Conservation (phyloP, 257 asterid genomes). For the Solanum rostratum region DNA sequence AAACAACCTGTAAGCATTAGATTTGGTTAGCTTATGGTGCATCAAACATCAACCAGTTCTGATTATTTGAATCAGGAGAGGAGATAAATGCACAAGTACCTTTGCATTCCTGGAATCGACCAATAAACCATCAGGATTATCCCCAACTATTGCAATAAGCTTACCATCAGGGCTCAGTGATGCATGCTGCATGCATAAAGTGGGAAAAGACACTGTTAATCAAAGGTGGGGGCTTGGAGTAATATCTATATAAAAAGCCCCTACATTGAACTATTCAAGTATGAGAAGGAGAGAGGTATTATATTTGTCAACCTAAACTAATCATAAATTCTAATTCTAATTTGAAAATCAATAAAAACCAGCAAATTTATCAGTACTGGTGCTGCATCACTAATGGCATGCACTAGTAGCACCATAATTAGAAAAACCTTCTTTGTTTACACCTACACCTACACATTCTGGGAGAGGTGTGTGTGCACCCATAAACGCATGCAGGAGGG, state of each 20-base stretch:
- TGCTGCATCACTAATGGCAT: background rate
- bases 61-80: background rate
- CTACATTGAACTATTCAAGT: background rate
- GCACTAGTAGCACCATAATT: background rate
- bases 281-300: background rate
- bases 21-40: background rate
- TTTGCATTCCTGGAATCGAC: conserved; percentile 69
- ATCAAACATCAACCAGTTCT: background rate
- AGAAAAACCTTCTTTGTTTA: background rate
- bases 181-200: conserved; percentile 57
- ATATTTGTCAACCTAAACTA: background rate
- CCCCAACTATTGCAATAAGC: conserved; percentile 74
- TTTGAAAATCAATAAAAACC: background rate
- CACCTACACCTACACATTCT: background rate
- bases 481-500: background rate
- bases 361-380: background rate
- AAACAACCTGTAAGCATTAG: conserved; percentile 29
- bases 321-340: background rate
- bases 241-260: background rate
- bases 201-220: background rate
- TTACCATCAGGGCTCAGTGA: conserved; percentile 84
- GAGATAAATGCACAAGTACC: conserved; percentile 28
- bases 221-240: background rate
- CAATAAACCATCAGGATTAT: conserved; percentile 60
- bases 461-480: background rate